Evolutionary conservation across 805 yeast species (phyloP).

Genomic region (Nakazawaea ishiwadae): DNA sequence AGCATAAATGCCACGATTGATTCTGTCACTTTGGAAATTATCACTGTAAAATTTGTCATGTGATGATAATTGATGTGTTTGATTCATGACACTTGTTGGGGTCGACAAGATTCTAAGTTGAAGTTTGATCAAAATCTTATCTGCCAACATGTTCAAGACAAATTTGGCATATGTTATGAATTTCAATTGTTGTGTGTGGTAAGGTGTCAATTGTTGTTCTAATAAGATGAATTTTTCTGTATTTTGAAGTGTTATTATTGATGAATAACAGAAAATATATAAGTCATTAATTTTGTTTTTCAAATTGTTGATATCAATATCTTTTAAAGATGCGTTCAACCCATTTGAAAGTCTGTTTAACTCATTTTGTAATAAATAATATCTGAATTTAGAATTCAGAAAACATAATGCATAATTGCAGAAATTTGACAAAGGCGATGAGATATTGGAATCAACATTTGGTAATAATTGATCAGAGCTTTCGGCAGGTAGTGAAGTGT

Average conservation of each 20-base stretch:
- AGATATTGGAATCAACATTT: neutral
- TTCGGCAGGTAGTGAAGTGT: conserved; percentile 21
- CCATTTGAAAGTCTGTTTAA: conserved; percentile 48
- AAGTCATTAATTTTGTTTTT: conserved; percentile 45
- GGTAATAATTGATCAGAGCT: conserved; percentile 11
- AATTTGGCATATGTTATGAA: conserved; percentile 42
- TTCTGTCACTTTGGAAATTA: neutral
- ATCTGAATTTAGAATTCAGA: conserved; percentile 20
- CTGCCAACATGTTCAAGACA: conserved; percentile 49
- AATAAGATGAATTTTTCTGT: conserved; percentile 27
- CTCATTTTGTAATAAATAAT: conserved; percentile 47
- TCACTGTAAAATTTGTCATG: conserved; percentile 6
- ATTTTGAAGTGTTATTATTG: conserved; percentile 37
- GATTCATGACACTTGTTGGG: conserved; percentile 13
- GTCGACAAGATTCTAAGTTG: conserved; percentile 31
- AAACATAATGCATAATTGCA: conserved; percentile 16
- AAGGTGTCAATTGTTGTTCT: conserved; percentile 21
- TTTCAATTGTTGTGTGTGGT: conserved; percentile 30
- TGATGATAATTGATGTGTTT: conserved; percentile 6
- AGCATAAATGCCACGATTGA: conserved; percentile 4
- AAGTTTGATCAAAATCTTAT: conserved; percentile 41
- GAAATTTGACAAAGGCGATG: conserved; percentile 1
- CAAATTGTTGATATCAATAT: conserved; percentile 36
- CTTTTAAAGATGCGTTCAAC: conserved; percentile 35
- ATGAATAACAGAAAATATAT: conserved; percentile 43